Conservation (phyloP, 2,329 filamentous ascomycete genomes). For the Aspergillus eucalypticola region DNA sequence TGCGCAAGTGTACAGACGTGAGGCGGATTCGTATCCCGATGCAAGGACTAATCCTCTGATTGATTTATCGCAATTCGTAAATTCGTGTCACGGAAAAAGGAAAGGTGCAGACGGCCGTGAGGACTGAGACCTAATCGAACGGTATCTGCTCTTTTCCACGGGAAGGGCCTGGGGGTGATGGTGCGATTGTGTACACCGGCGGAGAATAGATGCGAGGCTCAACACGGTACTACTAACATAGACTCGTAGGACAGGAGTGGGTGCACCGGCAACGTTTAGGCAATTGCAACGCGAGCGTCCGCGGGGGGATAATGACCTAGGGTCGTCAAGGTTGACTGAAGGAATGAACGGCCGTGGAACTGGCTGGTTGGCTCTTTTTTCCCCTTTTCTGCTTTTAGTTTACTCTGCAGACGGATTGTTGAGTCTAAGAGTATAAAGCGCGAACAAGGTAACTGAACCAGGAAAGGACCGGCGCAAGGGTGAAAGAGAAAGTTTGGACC, state of each 20-base stretch:
- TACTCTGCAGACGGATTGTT: neutral
- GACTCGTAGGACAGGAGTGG: neutral
- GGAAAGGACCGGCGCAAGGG: constrained; percentile 13
- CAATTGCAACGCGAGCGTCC: neutral
- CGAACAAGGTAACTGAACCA: constrained; percentile 6
- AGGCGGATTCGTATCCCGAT: neutral
- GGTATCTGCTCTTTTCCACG: neutral
- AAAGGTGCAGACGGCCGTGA: neutral
- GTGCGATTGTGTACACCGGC: neutral
- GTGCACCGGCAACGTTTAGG: neutral
- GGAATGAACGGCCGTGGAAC: constrained; percentile 4
- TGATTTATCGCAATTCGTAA: constrained; percentile 10
- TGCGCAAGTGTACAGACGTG: neutral
- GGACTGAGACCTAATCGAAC: constrained; percentile 4
- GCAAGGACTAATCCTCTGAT: constrained; percentile 1
- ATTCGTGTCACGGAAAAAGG: constrained; percentile 7
- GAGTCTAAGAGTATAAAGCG: constrained; percentile 11
- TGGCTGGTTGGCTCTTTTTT: neutral
- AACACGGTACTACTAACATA: neutral
- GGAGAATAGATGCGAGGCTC: constrained; percentile 1
- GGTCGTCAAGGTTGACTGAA: neutral
- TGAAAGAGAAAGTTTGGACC: constrained; percentile 8
- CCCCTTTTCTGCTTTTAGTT: constrained; percentile 5
- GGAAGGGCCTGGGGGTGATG: neutral
- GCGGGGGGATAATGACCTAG: neutral